These are phyloP conservation scores for Plantago major DNA, from an alignment of 257 asterid species.

Conservation along the genomic window DNA sequence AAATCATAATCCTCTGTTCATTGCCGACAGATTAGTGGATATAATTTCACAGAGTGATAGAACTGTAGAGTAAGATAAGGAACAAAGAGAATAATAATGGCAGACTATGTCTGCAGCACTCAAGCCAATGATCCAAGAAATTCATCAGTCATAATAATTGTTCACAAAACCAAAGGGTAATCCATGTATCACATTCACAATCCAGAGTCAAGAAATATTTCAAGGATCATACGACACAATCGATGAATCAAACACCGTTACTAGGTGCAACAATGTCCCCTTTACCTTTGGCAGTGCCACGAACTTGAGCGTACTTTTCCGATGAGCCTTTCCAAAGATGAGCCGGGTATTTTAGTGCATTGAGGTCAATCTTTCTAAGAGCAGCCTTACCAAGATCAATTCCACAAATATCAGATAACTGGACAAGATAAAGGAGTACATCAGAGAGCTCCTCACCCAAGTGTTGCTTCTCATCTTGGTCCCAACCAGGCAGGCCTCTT, in stretches of 20 bases:
- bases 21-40: too few species aligned
- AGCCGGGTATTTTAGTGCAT: constrained; percentile 52
- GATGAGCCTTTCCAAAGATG: constrained; percentile 40
- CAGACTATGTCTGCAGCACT: too few species aligned
- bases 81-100: too few species aligned
- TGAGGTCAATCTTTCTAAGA: constrained; percentile 43
- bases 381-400: constrained; percentile 55
- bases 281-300: too few species aligned
- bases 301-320: constrained; percentile 16
- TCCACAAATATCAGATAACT: constrained; percentile 55
- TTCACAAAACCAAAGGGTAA: too few species aligned
- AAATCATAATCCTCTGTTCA: too few species aligned
- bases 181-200: too few species aligned
- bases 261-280: constrained; percentile 6
- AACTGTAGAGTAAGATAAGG: too few species aligned
- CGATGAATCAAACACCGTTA: neutral
- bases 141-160: too few species aligned
- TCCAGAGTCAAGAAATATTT: neutral
- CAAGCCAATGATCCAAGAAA: too few species aligned
- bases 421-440: constrained; percentile 49
- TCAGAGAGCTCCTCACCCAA: constrained; percentile 65
- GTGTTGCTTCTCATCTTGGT: constrained; percentile 43
- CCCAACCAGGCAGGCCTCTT: constrained; percentile 49
- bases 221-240: neutral
- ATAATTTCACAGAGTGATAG: too few species aligned